Base-by-base conservation (phyloP, 768 basidiomycete genomes). In the Rhizopogon roseolus region DNA sequence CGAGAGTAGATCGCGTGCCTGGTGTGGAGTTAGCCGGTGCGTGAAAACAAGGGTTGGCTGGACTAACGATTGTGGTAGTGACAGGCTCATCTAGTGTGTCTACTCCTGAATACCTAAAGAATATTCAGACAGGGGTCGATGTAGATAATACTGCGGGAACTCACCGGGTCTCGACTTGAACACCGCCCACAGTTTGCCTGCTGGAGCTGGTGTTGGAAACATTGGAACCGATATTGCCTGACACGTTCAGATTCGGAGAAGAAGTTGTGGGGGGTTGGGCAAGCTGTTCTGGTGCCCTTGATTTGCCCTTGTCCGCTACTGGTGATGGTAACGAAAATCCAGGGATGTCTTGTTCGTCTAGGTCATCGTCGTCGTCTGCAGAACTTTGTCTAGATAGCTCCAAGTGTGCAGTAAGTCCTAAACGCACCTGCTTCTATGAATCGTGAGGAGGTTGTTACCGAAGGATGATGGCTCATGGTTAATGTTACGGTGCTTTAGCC, bases 81-180 rank as follows among this genome's bases (percentile, higher is more conserved):
- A 98, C 80, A 4, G 95, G 93, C 67, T 98, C 95, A 63, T 98
- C 95, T 32, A 98, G 78, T 0, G 95, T 97, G 62, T 95, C 90
- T 8, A 76, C 78, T 9, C 88, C 90, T n/a, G 90, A 78, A 68
- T 85, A 90, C 60, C 91, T 61, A 34, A 54, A n/a, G 17, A 34
- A 50, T 28, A 3, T 49, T 44, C 51, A 5, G 28, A 22, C 27
- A 16, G 5, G 27, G 29, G 8, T 32, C 5, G 1, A 29, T 29
- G 17, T 39, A 16, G 16, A 58, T 50, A 6, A n/a, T n/a, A n/a
- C n/a, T 29, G 41, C 4, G 14, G 17, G 57, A 17, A 64, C 80
- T 42, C 67, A 90, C 90, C 95, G 82, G 48, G 90, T 91, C 72
- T 98, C 95, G 2, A 93, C 85, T 61, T 81, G 84, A 45, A 97